phyloP scores from a whole-genome alignment of 805 yeast species.

The Pichia eremophila region DNA sequence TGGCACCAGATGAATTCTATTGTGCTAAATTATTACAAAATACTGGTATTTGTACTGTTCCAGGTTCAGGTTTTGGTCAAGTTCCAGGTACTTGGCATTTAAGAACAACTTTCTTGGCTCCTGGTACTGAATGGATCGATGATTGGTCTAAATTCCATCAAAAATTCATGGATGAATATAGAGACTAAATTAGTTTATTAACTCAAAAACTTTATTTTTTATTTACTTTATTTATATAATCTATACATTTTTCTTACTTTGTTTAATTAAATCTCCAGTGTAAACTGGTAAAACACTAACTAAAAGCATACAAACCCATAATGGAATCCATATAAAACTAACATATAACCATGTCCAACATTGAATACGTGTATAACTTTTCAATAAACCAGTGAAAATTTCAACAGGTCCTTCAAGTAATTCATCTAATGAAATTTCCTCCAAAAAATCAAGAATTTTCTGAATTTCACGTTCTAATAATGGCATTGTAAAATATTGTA shows the following conservation, averaged over 20 bases:
- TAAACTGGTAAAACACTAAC: conserved; percentile 9
- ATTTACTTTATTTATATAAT: background rate
- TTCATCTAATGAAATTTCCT: conserved; percentile 6
- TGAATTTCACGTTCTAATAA: conserved; percentile 14
- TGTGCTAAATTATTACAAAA: conserved; percentile 72
- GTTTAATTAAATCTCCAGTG: background rate
- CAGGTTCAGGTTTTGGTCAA: conserved; percentile 97
- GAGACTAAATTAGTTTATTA: conserved; percentile 1
- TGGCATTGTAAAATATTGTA: conserved; percentile 21
- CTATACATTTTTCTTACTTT: background rate
- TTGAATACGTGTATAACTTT: conserved; percentile 59
- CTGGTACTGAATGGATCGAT: conserved; percentile 84
- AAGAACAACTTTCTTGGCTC: conserved; percentile 94
- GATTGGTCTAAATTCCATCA: conserved; percentile 74
- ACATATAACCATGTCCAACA: conserved; percentile 83
- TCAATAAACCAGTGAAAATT: conserved; percentile 42
- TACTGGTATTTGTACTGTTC: conserved; percentile 96
- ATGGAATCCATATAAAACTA: conserved; percentile 71
- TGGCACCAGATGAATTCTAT: conserved; percentile 79
- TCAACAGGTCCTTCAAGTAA: conserved; percentile 28
- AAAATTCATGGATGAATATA: conserved; percentile 53
- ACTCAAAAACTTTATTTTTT: background rate
- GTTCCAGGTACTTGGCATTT: conserved; percentile 81
- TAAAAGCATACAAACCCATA: conserved; percentile 44
- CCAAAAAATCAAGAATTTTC: conserved; percentile 9